Evolutionary conservation across 2,329 filamentous ascomycete species (phyloP), one percentile per base, ranked within the genome.

Genomic region (Colletotrichum echinochloae): DNA sequence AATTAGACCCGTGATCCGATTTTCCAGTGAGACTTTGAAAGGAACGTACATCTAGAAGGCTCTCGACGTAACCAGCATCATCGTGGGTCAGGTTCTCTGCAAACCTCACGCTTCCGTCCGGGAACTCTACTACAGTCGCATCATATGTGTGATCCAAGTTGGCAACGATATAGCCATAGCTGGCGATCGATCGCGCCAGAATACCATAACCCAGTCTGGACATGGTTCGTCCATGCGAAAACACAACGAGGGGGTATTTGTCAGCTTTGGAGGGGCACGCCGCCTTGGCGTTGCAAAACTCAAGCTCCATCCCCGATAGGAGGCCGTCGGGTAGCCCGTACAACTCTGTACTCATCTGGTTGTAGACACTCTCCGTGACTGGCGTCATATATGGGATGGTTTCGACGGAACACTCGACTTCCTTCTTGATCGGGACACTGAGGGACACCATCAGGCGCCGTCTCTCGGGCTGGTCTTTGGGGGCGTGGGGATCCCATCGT

Each of bases 81-180:
- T 3, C 37, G 1, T 28, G 26, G 9, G 44, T 46, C 12, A 61
- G 56, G 44, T 75, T 73, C 16, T 59, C 59, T 1, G 75, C 72
- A 65, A 72, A 73, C 23, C 78, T 76, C 12, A 80, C 67, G 1
- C 77, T 77, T 6, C 81, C 84, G 65, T 85, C 77, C 0, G 84
- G 82, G 33, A 84, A 86, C 63, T 86, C 81, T 9, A 88, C 80
- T 20, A 85, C 76, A 1, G 74, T 59, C 0, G 81, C 78, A 57
- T 87, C 85, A 44, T 83, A 82, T 0, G 85, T 81, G 60, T 87
- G 85, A 64, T 88, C 86, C 26, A 88, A 75, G 0, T 83, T 76
- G 23, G 85, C 76, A 2, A 88, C 83, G 1, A 81, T 78, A 60
- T 81, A 83, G 0, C 85, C 85, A 9, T 81, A 77, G 18, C 82